These are phyloP conservation scores for Metschnikowia matae DNA, from an alignment of 805 yeast species.

Conservation along the genomic window DNA sequence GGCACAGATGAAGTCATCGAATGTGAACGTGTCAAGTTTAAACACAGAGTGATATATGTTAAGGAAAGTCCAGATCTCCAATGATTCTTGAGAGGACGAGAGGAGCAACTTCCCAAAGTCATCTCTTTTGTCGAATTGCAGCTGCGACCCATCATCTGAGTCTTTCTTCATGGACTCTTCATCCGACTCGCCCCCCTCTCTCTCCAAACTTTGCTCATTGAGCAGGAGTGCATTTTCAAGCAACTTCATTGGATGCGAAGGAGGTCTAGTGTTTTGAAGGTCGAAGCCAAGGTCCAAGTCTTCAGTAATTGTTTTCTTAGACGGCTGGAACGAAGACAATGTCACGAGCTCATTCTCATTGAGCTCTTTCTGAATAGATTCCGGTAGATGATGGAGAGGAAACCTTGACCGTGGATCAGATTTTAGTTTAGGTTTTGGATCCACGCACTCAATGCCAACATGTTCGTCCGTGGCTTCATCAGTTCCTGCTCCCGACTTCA, in stretches of 20 bases:
- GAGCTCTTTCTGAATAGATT: constrained; percentile 13
- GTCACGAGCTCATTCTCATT: constrained; percentile 11
- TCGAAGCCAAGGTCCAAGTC: constrained; percentile 17
- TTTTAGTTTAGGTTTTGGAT: constrained; percentile 7
- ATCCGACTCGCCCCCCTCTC: constrained; percentile 7
- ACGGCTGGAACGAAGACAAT: constrained; percentile 15
- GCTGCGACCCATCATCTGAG: not conserved
- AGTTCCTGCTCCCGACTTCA: not conserved
- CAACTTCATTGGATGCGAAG: constrained; percentile 9
- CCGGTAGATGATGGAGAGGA: constrained; percentile 17
- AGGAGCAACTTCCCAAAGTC: constrained; percentile 3
- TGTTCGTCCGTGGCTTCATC: constrained; percentile 3
- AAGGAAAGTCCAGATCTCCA: constrained; percentile 73
- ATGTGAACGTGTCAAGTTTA: constrained; percentile 66
- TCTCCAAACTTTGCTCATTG: constrained; percentile 7
- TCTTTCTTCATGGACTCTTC: constrained; percentile 3
- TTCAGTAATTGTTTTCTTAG: constrained; percentile 17
- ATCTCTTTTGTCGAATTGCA: not conserved
- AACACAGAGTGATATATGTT: constrained; percentile 66
- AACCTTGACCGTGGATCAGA: constrained; percentile 14
- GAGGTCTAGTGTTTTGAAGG: constrained; percentile 15
- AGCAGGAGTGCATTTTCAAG: constrained; percentile 15
- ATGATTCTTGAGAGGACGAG: constrained; percentile 36
- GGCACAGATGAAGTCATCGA: constrained; percentile 69
- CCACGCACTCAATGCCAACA: not conserved